Evolutionary conservation across 352 stramenopile genomes (phyloP), one percentile per base, ranked within the genome.

Genomic region (Pythium rhizo-oryzae): DNA sequence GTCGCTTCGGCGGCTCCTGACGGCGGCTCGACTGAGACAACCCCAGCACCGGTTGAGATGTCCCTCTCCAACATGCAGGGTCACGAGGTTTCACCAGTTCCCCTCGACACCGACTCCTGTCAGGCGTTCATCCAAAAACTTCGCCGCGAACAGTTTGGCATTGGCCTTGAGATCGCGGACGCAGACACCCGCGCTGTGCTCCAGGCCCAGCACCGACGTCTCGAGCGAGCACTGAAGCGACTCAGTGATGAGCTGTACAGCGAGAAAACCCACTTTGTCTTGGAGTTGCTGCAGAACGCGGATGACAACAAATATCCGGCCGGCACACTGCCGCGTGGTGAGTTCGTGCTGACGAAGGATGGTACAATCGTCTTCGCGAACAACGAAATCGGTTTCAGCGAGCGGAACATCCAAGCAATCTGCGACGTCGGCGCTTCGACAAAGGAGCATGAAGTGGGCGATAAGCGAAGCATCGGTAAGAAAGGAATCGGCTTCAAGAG

Each of bases 401-500:
- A 65, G 2, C 68, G 68, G 1, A 94, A 97, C 67, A 82, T 97
- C 53, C 82, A 83, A 47, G 88, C 88, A 15, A 92, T 97, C 50
- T 97, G 90, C 59, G 86, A 96, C 47, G 88, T 97, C 18, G 90
- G 90, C 16, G 88, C 87, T 11, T 96, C 90, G 24, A 96, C 90
- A 0, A 96, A 96, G 57, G 71, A 77, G 25, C 33, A 74, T 1
- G 61, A 74, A 28, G 24, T 60, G 1, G 43, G 74, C 69, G 19
- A 59, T 9, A 51, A 69, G 69, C 18, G 74, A 2, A 94, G 87
- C 67, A 97, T 97, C n/a, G 88, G 90, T 33, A 93, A 94, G 64
- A 97, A 97, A 61, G 90, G 90, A 4, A 97, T 97, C 52, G 90
- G 88, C 24, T 97, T 97, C 62, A 97, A 97, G 72, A 96, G 87